Evolutionary conservation across 768 basidiomycete species (phyloP).

Genomic region (Hypholoma sublateritium): DNA sequence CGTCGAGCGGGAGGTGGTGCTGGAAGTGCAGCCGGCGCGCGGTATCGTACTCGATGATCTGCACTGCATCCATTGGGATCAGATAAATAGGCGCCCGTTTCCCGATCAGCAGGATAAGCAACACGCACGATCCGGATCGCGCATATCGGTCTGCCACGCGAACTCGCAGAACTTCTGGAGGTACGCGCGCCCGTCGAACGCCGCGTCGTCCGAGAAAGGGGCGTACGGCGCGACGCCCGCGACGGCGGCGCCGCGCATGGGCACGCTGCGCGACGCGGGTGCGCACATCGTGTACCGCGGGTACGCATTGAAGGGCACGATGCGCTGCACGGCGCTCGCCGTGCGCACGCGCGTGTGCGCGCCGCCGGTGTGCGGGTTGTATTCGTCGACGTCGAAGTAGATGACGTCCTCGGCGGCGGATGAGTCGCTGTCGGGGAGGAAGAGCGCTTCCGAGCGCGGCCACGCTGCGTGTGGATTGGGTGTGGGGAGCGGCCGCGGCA

Average conservation of each 20-base stretch:
- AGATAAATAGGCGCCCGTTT: background rate
- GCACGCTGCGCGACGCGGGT: conserved; percentile 34
- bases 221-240: conserved; percentile 28
- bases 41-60: conserved; percentile 48
- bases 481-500: too few species aligned
- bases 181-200: conserved; percentile 31
- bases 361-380: background rate
- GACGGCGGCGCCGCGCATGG: background rate
- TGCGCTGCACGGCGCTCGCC: background rate
- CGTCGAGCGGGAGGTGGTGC: conserved; percentile 26
- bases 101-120: background rate
- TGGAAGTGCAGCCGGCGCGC: conserved; percentile 34
- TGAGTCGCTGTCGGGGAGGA: too few species aligned
- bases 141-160: conserved; percentile 34
- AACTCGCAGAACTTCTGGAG: conserved; percentile 28
- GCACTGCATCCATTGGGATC: conserved; percentile 37
- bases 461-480: too few species aligned
- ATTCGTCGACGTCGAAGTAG: background rate
- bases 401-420: background rate
- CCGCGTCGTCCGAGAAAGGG: conserved; percentile 47
- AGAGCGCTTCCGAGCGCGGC: too few species aligned
- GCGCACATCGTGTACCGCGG: conserved; percentile 48
- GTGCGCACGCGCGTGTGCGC: background rate
- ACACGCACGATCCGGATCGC: conserved; percentile 51
- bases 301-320: conserved; percentile 10